Conservation (phyloP, 257 asterid genomes). For the Salvia hispanica region DNA sequence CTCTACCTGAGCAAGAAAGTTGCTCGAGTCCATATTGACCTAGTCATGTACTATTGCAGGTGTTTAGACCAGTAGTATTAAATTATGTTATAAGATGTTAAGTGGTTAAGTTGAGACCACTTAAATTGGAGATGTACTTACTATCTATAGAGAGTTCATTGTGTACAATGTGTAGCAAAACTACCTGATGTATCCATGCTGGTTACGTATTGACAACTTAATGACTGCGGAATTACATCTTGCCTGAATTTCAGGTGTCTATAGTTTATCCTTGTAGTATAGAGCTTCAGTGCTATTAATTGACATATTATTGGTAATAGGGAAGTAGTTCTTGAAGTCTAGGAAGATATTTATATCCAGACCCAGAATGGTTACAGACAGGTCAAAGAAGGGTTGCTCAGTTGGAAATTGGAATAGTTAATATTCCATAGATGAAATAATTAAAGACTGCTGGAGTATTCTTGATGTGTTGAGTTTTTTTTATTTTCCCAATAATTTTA, state of each 20-base stretch:
- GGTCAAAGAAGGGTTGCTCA: neutral
- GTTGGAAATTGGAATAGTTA: neutral
- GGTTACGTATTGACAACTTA: neutral
- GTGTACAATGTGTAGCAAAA: neutral
- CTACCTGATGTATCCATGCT: neutral
- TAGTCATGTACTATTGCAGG: neutral
- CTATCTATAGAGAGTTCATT: neutral
- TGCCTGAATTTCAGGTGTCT: neutral
- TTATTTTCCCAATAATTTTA: neutral
- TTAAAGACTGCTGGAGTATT: neutral
- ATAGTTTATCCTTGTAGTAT: neutral
- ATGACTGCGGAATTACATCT: neutral
- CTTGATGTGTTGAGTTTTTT: neutral
- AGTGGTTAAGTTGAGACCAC: neutral
- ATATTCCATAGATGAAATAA: neutral
- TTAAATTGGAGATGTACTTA: neutral
- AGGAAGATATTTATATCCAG: neutral
- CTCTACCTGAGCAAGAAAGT: slow-evolving; percentile 6
- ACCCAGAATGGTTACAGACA: neutral
- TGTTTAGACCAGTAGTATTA: neutral
- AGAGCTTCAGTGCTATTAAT: neutral
- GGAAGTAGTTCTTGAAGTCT: neutral
- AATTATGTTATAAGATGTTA: neutral
- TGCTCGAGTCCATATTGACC: neutral
- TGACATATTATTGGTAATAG: neutral